Evolutionary conservation across 345 rosid genomes (phyloP).

Genomic region (Citrus sp.): DNA sequence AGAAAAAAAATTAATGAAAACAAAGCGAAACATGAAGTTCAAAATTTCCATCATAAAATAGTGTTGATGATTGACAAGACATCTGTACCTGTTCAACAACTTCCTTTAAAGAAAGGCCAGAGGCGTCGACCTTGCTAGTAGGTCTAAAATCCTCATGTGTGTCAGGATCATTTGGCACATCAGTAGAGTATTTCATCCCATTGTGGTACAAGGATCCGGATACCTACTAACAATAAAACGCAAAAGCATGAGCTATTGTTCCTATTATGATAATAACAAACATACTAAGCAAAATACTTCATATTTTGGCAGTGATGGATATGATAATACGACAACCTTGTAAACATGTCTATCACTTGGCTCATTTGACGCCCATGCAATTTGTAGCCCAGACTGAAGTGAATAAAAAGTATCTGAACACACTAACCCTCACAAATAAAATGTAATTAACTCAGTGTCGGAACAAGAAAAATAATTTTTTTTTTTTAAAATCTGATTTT

Average conservation of each 20-base stretch:
- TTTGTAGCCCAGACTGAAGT: background rate
- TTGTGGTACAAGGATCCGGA: constrained; percentile 33
- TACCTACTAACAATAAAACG: constrained; percentile 32
- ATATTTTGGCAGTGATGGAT: background rate
- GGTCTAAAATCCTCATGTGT: constrained; percentile 87
- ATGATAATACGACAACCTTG: background rate
- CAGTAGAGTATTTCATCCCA: constrained; percentile 46
- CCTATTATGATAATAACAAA: background rate
- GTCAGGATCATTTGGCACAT: constrained; percentile 69
- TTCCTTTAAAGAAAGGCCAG: constrained; percentile 53
- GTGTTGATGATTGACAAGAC: background rate
- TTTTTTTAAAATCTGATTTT: background rate
- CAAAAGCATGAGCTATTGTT: background rate
- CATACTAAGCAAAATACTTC: background rate
- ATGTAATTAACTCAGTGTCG: background rate
- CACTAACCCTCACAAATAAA: background rate
- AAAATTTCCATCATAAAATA: background rate
- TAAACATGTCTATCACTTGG: background rate
- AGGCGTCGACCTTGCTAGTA: constrained; percentile 47
- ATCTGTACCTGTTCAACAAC: constrained; percentile 66
- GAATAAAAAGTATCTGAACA: background rate
- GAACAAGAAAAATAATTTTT: background rate
- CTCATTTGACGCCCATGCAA: background rate
- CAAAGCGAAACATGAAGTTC: background rate
- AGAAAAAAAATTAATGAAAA: background rate